phyloP scores from a whole-genome alignment of 169 alveolate genomes.

The Eimeria necatrix region DNA sequence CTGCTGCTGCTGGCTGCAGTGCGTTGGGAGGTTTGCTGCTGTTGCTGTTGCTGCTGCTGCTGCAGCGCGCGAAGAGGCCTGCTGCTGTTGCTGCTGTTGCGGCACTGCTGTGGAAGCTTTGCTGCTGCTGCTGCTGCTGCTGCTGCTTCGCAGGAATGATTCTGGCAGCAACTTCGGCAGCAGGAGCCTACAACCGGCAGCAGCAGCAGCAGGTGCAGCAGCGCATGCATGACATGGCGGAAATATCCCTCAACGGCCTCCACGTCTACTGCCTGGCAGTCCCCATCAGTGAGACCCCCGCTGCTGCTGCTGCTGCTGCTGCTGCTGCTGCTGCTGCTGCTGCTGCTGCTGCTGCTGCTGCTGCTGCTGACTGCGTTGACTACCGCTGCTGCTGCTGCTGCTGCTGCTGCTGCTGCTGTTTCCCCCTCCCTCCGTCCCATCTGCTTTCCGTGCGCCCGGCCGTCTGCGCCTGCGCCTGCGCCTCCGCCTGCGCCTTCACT shows the following conservation, averaged over 20 bases:
- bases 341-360: not conserved
- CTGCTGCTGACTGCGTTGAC: not conserved
- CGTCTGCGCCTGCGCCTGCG: not conserved
- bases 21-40: not conserved
- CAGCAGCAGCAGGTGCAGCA: slow-evolving; percentile 60
- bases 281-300: slow-evolving; percentile 32
- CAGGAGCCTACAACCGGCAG: slow-evolving; percentile 9
- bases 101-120: not conserved
- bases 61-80: too few species aligned
- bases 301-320: not conserved
- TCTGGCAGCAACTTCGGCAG: slow-evolving; percentile 21
- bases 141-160: not conserved
- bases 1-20: not conserved
- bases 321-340: not conserved
- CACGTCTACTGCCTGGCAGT: slow-evolving; percentile 46
- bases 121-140: slow-evolving; percentile 6
- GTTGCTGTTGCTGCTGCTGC: too few species aligned
- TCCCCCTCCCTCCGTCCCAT: not conserved
- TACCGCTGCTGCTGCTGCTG: too few species aligned
- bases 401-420: too few species aligned
- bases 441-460: not conserved
- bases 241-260: not conserved
- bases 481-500: not conserved
- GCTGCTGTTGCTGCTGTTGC: too few species aligned
- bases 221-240: not conserved